phyloP scores from a whole-genome alignment of 2,329 filamentous ascomycete genomes.

The Xylariaceae sp. region DNA sequence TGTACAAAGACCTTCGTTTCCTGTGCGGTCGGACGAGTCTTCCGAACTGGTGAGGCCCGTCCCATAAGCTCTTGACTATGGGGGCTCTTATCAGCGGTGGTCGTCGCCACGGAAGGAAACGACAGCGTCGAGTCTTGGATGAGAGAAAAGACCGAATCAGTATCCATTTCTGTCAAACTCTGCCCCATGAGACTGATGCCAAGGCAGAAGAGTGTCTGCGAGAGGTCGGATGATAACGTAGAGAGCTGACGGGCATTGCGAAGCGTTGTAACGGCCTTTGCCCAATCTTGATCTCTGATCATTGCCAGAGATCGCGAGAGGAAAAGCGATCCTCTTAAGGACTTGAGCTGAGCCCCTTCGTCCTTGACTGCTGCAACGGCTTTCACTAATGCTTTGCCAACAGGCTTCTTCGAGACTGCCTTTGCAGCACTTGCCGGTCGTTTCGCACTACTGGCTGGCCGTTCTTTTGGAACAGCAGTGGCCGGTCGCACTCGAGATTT shows the following conservation, averaged over 20 bases:
- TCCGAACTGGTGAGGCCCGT: conserved; percentile 34
- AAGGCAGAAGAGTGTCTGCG: conserved; percentile 54
- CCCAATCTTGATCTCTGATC: conserved; percentile 50
- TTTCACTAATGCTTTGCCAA: conserved; percentile 24
- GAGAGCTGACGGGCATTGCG: conserved; percentile 43
- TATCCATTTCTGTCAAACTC: conserved; percentile 66
- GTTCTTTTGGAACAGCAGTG: conserved; percentile 12
- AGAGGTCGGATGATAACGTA: conserved; percentile 37
- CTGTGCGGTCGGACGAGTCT: conserved; percentile 25
- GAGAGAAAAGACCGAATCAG: conserved; percentile 80
- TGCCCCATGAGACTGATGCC: conserved; percentile 64
- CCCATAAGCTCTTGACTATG: conserved; percentile 35
- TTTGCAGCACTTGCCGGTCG: conserved; percentile 6
- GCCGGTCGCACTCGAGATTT: conserved; percentile 21
- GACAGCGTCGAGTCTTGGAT: conserved; percentile 91
- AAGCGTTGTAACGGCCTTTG: conserved; percentile 52
- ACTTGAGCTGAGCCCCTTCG: conserved; percentile 34
- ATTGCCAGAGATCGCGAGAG: conserved; percentile 42
- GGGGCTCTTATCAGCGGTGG: conserved; percentile 36
- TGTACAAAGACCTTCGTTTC: conserved; percentile 48
- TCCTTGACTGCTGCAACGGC: conserved; percentile 11
- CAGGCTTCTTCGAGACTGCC: conserved; percentile 25
- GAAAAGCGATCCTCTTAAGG: conserved; percentile 37
- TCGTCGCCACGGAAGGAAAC: conserved; percentile 61
- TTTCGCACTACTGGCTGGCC: conserved; percentile 20